Evolutionary conservation across 805 yeast genomes (phyloP).

Genomic region (Saturnispora hagleri): DNA sequence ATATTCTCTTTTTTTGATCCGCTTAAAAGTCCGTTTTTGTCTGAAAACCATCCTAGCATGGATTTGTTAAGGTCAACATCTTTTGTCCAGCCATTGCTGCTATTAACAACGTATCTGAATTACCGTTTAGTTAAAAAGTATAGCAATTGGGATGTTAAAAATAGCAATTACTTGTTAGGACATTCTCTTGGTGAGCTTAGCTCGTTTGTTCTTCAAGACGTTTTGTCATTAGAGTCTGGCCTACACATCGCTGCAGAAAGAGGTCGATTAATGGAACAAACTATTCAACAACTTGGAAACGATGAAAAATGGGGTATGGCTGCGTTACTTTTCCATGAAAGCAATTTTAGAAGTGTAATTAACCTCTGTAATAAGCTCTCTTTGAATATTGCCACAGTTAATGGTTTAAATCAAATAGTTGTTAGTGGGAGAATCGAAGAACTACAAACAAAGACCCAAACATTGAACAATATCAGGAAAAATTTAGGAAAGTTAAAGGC

Average conservation of each 20-base stretch:
- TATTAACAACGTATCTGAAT: constrained; percentile 18
- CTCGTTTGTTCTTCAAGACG: constrained; percentile 22
- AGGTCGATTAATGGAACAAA: constrained; percentile 27
- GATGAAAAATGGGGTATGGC: constrained; percentile 29
- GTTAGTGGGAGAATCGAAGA: constrained; percentile 22
- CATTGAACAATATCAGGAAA: constrained; percentile 11
- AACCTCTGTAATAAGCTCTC: constrained; percentile 12
- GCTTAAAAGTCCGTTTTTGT: background rate
- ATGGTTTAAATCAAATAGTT: constrained; percentile 29
- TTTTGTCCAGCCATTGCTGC: constrained; percentile 12
- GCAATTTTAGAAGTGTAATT: constrained; percentile 15
- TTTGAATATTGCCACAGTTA: constrained; percentile 24
- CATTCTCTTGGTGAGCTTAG: constrained; percentile 31
- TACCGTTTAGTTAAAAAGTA: constrained; percentile 13
- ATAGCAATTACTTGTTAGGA: constrained; percentile 23
- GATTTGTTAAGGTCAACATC: constrained; percentile 6
- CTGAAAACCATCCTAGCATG: background rate
- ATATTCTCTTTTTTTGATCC: constrained; percentile 5
- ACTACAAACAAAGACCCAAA: constrained; percentile 12
- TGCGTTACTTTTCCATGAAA: constrained; percentile 24
- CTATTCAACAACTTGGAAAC: constrained; percentile 3
- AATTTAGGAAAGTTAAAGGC: constrained; percentile 12
- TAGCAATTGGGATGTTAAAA: constrained; percentile 14
- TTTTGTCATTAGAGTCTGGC: constrained; percentile 20
- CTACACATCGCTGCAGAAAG: constrained; percentile 20